Evolutionary conservation across 495 filamentous ascomycete genomes (phyloP), one percentile per base, ranked within the genome.

Genomic region (Podospora anserina): DNA sequence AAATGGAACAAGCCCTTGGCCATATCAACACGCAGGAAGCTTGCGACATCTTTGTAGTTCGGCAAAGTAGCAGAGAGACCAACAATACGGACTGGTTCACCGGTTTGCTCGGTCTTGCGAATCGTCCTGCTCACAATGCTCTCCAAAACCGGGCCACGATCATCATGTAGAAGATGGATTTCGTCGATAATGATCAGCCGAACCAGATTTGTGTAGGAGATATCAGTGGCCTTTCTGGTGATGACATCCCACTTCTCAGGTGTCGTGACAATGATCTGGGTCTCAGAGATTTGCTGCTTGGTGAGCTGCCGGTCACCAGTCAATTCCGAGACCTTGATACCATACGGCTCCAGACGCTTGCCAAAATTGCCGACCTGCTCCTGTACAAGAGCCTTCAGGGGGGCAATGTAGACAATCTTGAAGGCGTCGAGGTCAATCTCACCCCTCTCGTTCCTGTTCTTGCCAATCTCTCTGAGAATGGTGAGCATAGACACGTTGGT

Each of bases 191-290:
- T 90, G 64, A 99, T 90, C 2, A 99, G 85, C 30, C 94, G 89
- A 18, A 99, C 94, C 28, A 99, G 88, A 71, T 96, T 97, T 44
- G 93, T 99, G 78, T 99, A 99, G 70, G 93, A 94, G 65, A 94
- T 86, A 78, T 99, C 95, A 0, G 94, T 97, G 4, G 94, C 96
- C 80, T 99, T 99, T 71, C 95, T 88, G 5, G 96, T 99, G 72
- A 99, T 97, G 66, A 99, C 96, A 81, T 99, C 95, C 89, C 91
- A 99, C 81, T 99, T 99, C 77, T 99, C 95, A 11, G 95, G 95
- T 0, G 95, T 99, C 2, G 95, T 99, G 58, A 99, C 94, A 73
- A 99, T 99, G 72, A 99, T 90, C 76, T 99, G 95, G 6, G 95
- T 98, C 71, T 99, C 96, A 28, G 92, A 88, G 68, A 99, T 97